phyloP scores from a whole-genome alignment of 345 rosid species.

The Luvunga scandens region DNA sequence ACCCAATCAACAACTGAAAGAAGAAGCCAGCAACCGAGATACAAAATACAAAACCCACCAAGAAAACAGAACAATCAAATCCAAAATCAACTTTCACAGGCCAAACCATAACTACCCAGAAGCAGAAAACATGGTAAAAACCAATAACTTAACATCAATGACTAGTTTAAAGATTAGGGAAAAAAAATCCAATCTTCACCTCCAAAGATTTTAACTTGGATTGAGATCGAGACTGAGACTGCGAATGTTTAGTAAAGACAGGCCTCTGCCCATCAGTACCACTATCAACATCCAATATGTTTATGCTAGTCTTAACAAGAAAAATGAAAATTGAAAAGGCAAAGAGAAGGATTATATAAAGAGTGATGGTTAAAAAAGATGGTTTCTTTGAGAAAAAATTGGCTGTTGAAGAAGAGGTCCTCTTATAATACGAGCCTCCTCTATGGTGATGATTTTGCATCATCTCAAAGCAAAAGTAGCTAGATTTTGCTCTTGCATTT shows the following conservation, averaged over 20 bases:
- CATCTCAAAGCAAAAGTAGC: constrained; percentile 22
- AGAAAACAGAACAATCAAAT: not conserved
- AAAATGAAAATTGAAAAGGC: constrained; percentile 33
- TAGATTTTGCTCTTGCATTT: constrained; percentile 18
- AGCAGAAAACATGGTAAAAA: not conserved
- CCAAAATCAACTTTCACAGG: constrained; percentile 12
- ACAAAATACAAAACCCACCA: not conserved
- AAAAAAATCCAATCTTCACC: constrained; percentile 19
- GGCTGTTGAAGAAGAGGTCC: constrained; percentile 18
- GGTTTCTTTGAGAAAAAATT: constrained; percentile 22
- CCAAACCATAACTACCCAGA: not conserved
- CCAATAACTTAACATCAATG: not conserved
- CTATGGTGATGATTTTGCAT: constrained; percentile 4
- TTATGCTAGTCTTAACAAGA: constrained; percentile 15
- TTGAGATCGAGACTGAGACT: constrained; percentile 15
- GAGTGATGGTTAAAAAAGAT: constrained; percentile 20
- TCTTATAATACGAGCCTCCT: constrained; percentile 13
- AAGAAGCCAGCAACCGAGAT: not conserved
- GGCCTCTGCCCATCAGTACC: constrained; percentile 7
- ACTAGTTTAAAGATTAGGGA: not conserved
- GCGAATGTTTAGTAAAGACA: constrained; percentile 12
- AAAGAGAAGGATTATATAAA: constrained; percentile 32
- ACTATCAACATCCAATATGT: constrained; percentile 29
- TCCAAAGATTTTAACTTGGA: not conserved
- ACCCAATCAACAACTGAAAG: not conserved